These are phyloP conservation scores for Mycena galericulata DNA, from an alignment of 768 basidiomycete genomes.

Conservation along the genomic window DNA sequence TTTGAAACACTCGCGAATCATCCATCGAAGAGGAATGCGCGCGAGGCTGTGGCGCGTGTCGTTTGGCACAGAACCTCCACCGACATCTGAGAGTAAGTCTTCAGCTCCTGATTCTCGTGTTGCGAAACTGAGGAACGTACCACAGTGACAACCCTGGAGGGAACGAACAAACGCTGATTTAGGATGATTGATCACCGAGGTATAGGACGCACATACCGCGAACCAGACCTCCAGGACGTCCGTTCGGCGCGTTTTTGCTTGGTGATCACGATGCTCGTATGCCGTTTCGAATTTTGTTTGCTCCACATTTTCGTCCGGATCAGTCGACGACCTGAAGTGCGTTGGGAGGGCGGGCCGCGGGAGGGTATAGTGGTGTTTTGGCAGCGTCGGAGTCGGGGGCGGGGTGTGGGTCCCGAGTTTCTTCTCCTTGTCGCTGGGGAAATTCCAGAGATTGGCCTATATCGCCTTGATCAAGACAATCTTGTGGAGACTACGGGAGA, in stretches of 20 bases:
- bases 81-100: conserved; percentile 55
- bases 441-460: conserved; percentile 61
- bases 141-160: conserved; percentile 59
- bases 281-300: conserved; percentile 17
- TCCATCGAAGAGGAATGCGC: conserved; percentile 72
- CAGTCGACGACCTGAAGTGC: background rate
- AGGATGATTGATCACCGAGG: background rate
- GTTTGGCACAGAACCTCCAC: conserved; percentile 68
- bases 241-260: conserved; percentile 29
- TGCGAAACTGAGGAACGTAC: conserved; percentile 37
- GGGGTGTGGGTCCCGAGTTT: conserved; percentile 21
- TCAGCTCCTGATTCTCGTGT: background rate
- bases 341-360: background rate
- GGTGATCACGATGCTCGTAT: conserved; percentile 33
- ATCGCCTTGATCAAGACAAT: too few relatives aligned
- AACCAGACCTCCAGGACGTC: conserved; percentile 80
- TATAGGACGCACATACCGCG: conserved; percentile 49
- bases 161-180: conserved; percentile 37
- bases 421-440: conserved; percentile 13
- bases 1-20: conserved; percentile 79
- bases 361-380: background rate
- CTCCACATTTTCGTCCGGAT: conserved; percentile 15
- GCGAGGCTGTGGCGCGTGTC: conserved; percentile 60
- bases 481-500: too few relatives aligned
- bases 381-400: background rate